Base-by-base conservation (phyloP, 192 early-diverging fungal genomes). In the Coemansia sp. region DNA sequence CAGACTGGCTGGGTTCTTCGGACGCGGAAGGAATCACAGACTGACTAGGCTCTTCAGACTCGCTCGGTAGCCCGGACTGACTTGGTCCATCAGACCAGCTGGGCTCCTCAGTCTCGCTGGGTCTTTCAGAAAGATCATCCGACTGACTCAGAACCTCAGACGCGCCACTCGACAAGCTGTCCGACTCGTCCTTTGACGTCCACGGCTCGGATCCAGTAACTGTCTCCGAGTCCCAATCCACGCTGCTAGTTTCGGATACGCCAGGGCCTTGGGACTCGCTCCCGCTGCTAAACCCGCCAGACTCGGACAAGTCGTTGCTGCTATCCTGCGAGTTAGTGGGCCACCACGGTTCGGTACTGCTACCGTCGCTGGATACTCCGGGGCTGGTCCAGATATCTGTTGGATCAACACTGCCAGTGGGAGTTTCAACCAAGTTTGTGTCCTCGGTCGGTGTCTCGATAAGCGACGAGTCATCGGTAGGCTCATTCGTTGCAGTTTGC, bases 371-470 rank as follows among this genome's bases (percentile, higher is more conserved):
- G 42, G n/a, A 12, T 0, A 17, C 12, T 46, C 42, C 42, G 10
- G n/a, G 5, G 14, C 42, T 46, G 12, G 42, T 17, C 2, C 47
- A 19, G 17, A 48, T 20, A 44, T 44, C 40, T 44, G 40, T n/a
- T 44, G 11, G 11, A 7, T 44, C 14, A 44, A 44, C 12, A 34
- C 31, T 34, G 31, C 6, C 31, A 1, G 31, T 34, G 6, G 31
- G 31, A 8, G 31, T 34, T 34, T 44, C 40, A 15, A n/a, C 14
- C 40, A 44, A n/a, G 40, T n/a, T 44, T 44, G 52, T 14, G 5
- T 54, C 52, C 3, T 54, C 52, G 52, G 52, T 54, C 28, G 52
- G 21, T n/a, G 21, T 54, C 52, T 54, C 52, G 17, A 54, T 54
- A 25, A 54, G 52, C 28, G 52, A 54, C 52, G 26, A 12, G 7